Evolutionary conservation across 768 basidiomycete genomes (phyloP), one percentile per base, ranked within the genome.

Genomic region (Calvatia gigantea): DNA sequence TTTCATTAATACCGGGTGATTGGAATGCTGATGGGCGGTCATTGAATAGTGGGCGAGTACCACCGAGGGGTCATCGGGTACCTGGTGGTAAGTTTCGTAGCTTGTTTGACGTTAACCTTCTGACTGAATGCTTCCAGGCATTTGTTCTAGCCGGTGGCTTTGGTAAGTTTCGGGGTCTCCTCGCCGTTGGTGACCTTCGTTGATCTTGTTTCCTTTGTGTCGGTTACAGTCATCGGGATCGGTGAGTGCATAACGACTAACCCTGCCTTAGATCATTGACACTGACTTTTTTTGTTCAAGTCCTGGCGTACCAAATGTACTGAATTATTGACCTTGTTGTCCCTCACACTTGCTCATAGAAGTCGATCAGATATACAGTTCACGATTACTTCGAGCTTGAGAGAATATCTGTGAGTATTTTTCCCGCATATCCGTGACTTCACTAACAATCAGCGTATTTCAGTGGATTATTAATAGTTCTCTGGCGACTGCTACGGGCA

Each of bases 381-480:
- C 35, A 66, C 51, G 61, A 58, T 1, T 78, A 70, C 57, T 6
- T 53, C 1, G 67, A 74, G 3, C 60, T 74, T 9, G 59, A 66
- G 4, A 38, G 43, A 4, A 68, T 76, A 23, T 61, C 69, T 6
- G 75, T 75, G 45, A 58, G 73, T 64, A 9, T 23, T 39, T n/a
- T 25, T 28, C 37, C 21, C 32, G 19, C 50, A 54, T 28, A 31
- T 17, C 9, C 38, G 41, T 23, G 19, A 11, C n/a, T 51, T 28
- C 12, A 38, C 31, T 38, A 17, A 51, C 43, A 31, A 38, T 32
- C n/a, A n/a, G n/a, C n/a, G n/a, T n/a, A 8, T 37, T 39, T 11
- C 25, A 78, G 75, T 79, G 77, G 76, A 67, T 70, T 1, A 70
- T 80, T 46, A 64, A 73, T 27, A 65, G 72, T 14, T 76, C 76